Evolutionary conservation across 2,329 filamentous ascomycete genomes (phyloP).

Genomic region (Penicillium sp.): DNA sequence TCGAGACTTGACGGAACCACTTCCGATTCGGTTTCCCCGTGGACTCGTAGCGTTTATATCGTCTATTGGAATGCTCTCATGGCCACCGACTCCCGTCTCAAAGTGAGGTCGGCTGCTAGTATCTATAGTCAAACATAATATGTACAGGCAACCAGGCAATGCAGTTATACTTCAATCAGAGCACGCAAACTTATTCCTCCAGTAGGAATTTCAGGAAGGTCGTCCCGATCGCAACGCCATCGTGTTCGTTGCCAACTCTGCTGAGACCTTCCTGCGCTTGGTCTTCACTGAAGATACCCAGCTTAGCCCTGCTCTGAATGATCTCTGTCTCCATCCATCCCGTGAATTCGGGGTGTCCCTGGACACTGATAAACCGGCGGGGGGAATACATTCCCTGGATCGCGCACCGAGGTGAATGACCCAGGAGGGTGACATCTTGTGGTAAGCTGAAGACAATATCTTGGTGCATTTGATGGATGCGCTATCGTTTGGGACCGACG

Average conservation of each 20-base stretch:
- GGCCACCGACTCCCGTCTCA: not conserved
- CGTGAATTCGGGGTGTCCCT: slow-evolving; percentile 86
- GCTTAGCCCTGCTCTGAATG: slow-evolving; percentile 64
- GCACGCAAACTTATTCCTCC: slow-evolving; percentile 44
- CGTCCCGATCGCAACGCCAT: slow-evolving; percentile 75
- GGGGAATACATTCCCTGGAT: slow-evolving; percentile 81
- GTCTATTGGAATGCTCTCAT: not conserved
- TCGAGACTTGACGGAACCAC: not conserved
- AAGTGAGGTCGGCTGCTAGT: not conserved
- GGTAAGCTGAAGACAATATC: slow-evolving; percentile 74
- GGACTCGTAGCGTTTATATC: not conserved
- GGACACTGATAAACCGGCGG: slow-evolving; percentile 71
- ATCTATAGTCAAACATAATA: not conserved
- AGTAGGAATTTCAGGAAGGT: slow-evolving; percentile 78
- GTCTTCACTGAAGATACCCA: slow-evolving; percentile 71
- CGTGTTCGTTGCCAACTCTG: slow-evolving; percentile 70
- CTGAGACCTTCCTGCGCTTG: slow-evolving; percentile 70
- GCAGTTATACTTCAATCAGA: not conserved
- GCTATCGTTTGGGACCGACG: slow-evolving; percentile 23
- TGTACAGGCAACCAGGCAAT: not conserved
- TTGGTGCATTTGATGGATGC: slow-evolving; percentile 82
- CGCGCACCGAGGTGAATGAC: slow-evolving; percentile 66
- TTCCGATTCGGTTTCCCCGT: not conserved
- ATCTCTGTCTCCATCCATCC: slow-evolving; percentile 72
- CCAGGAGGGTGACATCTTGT: slow-evolving; percentile 64